These are phyloP conservation scores for Alternaria tenuissima DNA, from an alignment of 2,329 filamentous ascomycete genomes.

Conservation along the genomic window DNA sequence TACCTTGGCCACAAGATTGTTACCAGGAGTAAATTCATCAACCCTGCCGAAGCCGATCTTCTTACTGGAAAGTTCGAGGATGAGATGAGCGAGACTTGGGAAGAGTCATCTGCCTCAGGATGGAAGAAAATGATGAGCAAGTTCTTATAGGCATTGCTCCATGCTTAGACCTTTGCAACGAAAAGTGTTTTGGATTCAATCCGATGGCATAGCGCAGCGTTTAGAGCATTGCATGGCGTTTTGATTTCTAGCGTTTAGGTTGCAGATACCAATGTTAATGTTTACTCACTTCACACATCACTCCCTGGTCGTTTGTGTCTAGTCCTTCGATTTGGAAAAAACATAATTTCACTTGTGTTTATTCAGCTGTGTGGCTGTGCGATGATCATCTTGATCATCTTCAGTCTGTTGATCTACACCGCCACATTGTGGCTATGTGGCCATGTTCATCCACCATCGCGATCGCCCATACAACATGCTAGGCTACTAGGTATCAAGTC, in stretches of 20 bases:
- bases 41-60: constrained; percentile 54
- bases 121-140: constrained; percentile 45
- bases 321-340: background rate
- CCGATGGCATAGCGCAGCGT: constrained; percentile 29
- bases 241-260: constrained; percentile 11
- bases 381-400: background rate
- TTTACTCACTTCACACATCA: constrained; percentile 5
- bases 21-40: constrained; percentile 51
- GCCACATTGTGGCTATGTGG: constrained; percentile 4
- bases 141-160: constrained; percentile 25
- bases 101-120: constrained; percentile 41
- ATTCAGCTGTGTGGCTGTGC: background rate
- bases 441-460: background rate
- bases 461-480: background rate
- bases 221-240: constrained; percentile 29
- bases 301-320: background rate
- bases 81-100: constrained; percentile 42
- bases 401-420: background rate
- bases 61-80: constrained; percentile 51
- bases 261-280: constrained; percentile 28
- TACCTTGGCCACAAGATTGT: constrained; percentile 67
- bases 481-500: background rate
- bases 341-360: background rate
- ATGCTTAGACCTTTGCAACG: background rate
- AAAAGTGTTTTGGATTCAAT: constrained; percentile 23